Evolutionary conservation across 352 stramenopile species (phyloP), one percentile per base, ranked within the genome.

Genomic region (Globisporangium uncinulatum): DNA sequence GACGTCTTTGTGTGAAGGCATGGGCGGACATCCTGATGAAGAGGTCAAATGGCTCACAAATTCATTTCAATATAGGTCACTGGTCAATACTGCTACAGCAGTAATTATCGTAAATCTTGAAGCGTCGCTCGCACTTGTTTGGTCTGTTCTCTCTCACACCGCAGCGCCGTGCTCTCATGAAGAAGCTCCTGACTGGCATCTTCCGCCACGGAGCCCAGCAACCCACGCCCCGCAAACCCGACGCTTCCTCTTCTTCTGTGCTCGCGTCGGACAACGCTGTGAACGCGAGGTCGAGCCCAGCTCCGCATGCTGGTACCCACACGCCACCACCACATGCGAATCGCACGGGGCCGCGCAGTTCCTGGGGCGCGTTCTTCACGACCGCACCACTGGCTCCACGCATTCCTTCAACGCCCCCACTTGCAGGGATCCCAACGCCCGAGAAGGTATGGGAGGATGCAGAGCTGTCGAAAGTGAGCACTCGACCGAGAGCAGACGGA

Each of bases 121-220:
- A 39, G 5, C 34, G 34, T 39, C 34, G 34, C 34, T 39, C 34
- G 34, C 34, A 39, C 34, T 39, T 39, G 34, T 39, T 39, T 39
- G 34, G 34, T 44, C 10, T 15, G 39, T 8, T 44, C 39, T n/a
- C 6, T 6, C 6, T 17, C 11, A 4, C 39, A 15, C 39, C 13
- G 11, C 39, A 13, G 39, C 6, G 11, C 39, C 39, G 39, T 14
- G 45, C 4, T 7, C 6, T 8, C 21, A 90, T 90, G 80, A 90
- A 90, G 65, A 90, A 87, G 70, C 66, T 90, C 19, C 58, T 86
- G 11, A 74, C 69, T 17, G 70, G 76, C 31, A 69, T 90, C 57
- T 88, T 88, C 65, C 76, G 78, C 62, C 65, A 71, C 37, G 60
- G 39, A 24, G 21, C 34, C 24, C 14, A 32, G 19, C 42, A 52